Base-by-base conservation (phyloP, 2,329 filamentous ascomycete genomes). In the Diaporthe ampelina region DNA sequence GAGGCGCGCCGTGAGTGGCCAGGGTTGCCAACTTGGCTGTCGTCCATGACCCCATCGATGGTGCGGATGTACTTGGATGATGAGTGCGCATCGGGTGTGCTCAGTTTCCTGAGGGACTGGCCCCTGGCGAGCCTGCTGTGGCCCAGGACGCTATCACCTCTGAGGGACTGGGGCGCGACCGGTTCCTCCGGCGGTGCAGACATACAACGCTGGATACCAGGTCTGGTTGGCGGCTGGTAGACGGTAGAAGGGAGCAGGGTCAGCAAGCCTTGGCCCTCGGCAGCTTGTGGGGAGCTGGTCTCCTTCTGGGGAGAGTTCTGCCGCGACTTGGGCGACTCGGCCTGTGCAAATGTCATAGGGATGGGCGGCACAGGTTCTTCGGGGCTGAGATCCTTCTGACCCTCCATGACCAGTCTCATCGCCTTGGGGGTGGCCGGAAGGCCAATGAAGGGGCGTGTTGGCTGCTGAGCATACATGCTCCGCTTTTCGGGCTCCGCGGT, bases 401-500 rank as follows among this genome's bases (percentile, higher is more conserved):
- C 79, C 40, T 91, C 89, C 78, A 96, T 91, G 57, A 94, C 91
- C 1, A 97, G 91, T 26, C 94, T 91, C 95, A 98, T 97, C 1
- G 95, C 95, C 84, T 94, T 92, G 40, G 96, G 95, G 0, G 95
- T 98, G 2, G 95, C 94, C 19, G 96, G 95, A n/a, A 98, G 88
- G 0, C 95, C 95, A 69, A 96, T 89, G 8, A 90, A 88, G 1
- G 89, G 86, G 1, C 82, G 75, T 7, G 82, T 75, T 81, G 84
- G 69, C 82, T 83, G 19, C 43, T 76, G 73, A 17, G 86, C 85
- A 76, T 87, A 88, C 81, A 89, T 88, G 80, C 85, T 87, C 2
- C 91, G 89, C 9, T 84, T 82, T 6, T 84, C 87, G 3, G 91
- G 90, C 75, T 93, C 92, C 1, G 90, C 92, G 10, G 93, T 94